These are phyloP conservation scores for Daldinia bambusicola DNA, from an alignment of 495 filamentous ascomycete species.

Conservation along the genomic window DNA sequence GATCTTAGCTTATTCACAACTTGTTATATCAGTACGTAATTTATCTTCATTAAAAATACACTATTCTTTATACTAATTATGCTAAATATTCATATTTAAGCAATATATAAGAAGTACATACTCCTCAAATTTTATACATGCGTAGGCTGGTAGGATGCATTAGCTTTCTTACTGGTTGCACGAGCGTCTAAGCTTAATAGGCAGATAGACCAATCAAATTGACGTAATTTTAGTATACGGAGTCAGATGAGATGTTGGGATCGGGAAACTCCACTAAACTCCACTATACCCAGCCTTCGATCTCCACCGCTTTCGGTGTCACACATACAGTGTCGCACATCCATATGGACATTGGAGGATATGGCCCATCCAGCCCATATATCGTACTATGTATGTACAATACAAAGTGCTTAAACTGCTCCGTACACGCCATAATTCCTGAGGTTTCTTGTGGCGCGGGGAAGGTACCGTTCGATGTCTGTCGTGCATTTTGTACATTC, in stretches of 20 bases:
- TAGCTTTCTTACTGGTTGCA: slow-evolving; percentile 3
- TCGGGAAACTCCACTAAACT: neutral
- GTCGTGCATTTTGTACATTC: slow-evolving; percentile 17
- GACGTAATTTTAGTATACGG: neutral
- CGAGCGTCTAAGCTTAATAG: neutral
- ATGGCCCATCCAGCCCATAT: slow-evolving; percentile 6
- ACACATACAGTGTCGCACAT: slow-evolving; percentile 6
- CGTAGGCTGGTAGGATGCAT: neutral
- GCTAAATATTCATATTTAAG: neutral
- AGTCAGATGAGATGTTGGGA: neutral
- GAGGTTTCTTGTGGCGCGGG: slow-evolving; percentile 13
- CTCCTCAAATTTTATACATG: too few species aligned
- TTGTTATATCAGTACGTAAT: too few species aligned
- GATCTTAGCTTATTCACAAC: too few species aligned
- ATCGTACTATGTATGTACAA: neutral
- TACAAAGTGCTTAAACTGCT: neutral
- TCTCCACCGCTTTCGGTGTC: slow-evolving; percentile 6
- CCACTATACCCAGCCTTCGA: neutral
- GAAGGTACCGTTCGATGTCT: slow-evolving; percentile 10
- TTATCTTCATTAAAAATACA: neutral
- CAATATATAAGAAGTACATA: too few species aligned
- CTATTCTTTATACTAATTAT: neutral
- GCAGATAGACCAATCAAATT: neutral
- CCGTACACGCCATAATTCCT: slow-evolving; percentile 5
- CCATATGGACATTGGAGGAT: neutral